Evolutionary conservation across 1,139 yeast genomes (phyloP), one percentile per base, ranked within the genome.

Genomic region (Meyerozyma athensensis): DNA sequence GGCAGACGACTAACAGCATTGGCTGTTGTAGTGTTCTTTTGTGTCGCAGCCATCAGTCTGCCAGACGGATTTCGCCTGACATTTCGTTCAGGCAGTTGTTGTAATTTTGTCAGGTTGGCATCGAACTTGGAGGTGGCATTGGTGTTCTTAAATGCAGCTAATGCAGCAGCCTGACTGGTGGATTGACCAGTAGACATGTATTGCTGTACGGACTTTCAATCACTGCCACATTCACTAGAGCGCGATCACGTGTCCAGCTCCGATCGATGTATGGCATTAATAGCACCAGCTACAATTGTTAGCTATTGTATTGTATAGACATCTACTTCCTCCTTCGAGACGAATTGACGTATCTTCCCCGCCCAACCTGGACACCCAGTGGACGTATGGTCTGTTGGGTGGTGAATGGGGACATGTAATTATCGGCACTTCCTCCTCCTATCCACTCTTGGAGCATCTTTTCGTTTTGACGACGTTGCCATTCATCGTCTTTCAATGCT

Each of bases 391-490:
- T 78, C 37, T 81, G 78, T 32, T 77, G 72, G 5, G 89, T 59
- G 41, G 65, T 84, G 61, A 92, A 92, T 7, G 98, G 97, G n/a
- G 96, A 83, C 40, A 83, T 79, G 51, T 79, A 81, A 51, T 86
- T 83, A 52, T 90, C 97, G 6, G 95, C 97, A 42, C 95, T 83
- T 4, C 95, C 96, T 14, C 95, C 95, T 20, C 96, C 96, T 39
- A 89, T 79, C 85, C 95, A 92, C 53, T 87, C 89, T 51, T 83
- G 81, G 46, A 89, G 66, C 45, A 84, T 68, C 62, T 89, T 89
- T 51, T 89, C 97, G 50, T 86, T 86, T 53, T 86, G 86, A 52
- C 84, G 75, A 56, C 86, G 77, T 51, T 82, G 84, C 95, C 97
- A 87, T 35, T 81, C 81, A 42, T 89, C 95, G 52, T 86, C 82